Conservation (phyloP, 2,329 filamentous ascomycete species). For the Apiospora kogelbergensis region DNA sequence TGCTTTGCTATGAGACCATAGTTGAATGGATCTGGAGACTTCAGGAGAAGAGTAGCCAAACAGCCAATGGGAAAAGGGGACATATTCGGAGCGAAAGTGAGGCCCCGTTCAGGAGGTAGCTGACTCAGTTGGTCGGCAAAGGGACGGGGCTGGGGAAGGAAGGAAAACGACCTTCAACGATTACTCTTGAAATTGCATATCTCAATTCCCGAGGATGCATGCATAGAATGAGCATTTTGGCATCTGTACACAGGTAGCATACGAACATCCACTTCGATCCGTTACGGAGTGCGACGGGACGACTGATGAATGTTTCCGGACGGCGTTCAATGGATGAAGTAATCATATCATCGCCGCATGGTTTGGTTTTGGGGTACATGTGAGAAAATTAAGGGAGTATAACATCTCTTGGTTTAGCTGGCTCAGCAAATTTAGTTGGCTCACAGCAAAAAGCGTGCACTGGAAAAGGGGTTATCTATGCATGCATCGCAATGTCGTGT, state of each 20-base stretch:
- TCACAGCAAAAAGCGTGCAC: not conserved
- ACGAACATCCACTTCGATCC: not conserved
- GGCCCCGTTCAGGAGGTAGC: conserved; percentile 1
- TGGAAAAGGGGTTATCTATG: not conserved
- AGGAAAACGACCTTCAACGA: not conserved
- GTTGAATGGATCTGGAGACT: conserved; percentile 74
- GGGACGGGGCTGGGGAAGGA: not conserved
- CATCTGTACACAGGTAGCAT: conserved; percentile 4
- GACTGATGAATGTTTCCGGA: conserved; percentile 5
- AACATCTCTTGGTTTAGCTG: not conserved
- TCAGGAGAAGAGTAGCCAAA: not conserved
- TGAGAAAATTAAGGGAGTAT: not conserved
- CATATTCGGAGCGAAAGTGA: conserved; percentile 5
- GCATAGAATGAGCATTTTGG: not conserved
- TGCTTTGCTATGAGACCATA: conserved; percentile 94
- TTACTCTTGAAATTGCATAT: not conserved
- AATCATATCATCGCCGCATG: not conserved
- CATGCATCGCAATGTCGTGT: too few relatives aligned
- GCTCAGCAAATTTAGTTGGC: too few relatives aligned
- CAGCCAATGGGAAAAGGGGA: conserved; percentile 4
- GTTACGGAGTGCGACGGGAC: not conserved
- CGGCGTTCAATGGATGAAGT: conserved; percentile 1
- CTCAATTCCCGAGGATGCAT: not conserved
- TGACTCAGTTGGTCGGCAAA: not conserved
- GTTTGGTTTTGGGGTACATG: not conserved